Evolutionary conservation across 2,329 filamentous ascomycete species (phyloP), one percentile per base, ranked within the genome.

Genomic region (Neopestalotiopsis rosae): DNA sequence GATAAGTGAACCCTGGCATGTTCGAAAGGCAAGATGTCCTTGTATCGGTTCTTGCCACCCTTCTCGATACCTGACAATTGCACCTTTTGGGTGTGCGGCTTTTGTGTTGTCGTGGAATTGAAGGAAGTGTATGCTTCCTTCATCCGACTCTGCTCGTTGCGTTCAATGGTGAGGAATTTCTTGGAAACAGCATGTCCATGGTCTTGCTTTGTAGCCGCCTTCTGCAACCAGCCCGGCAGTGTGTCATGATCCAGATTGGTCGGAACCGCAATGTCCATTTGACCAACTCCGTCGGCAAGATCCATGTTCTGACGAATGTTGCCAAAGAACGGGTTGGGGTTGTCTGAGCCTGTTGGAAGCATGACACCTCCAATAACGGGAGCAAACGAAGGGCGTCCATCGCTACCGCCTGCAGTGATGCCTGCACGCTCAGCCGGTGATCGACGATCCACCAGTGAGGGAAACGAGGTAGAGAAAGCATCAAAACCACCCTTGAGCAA

Each of bases 241-340:
- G 84, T 79, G 4, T 86, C 81, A 49, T 80, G 77, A 40, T 85
- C 80, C 9, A 88, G 72, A n/a, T 79, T 83, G 2, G 78, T 57
- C 0, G 87, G 87, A 9, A 87, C 76, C 1, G 78, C 75, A 5
- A 90, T 77, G n/a, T 90, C 87, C 75, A 91, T 90, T 74, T 97
- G 95, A 0, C 96, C 96, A 12, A 98, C 95, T 24, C 96, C 96
- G 73, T 94, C 94, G 40, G 97, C 92, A 20, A 99, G 85, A 76
- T 98, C 96, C 89, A 97, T 95, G 72, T 98, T 97, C 79, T 98
- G 96, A 58, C 96, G 90, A 74, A 99, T 98, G 72, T 98, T 98
- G 70, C 91, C 90, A 79, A 98, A 98, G 83, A 99, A 98, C 0
- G 95, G 95, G 74, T 97, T 97, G 0, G 90, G 87, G 0, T 89